Evolutionary conservation across 768 basidiomycete genomes (phyloP), one percentile per base, ranked within the genome.

Genomic region (Xerocomellus chrysenteron): DNA sequence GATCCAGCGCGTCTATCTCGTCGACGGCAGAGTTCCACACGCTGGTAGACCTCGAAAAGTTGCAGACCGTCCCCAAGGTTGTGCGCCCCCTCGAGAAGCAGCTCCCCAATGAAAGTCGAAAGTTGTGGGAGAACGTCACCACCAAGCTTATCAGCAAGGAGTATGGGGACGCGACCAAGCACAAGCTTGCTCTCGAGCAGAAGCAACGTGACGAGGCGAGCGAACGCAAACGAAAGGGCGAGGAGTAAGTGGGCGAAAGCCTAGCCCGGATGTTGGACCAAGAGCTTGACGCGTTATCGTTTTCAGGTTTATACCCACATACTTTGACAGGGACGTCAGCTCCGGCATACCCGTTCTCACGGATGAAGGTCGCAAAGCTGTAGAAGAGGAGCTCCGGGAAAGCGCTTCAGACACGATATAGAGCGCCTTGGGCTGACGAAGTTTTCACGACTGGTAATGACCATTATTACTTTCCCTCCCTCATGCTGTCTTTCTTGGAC

Each of bases 141-240:
- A 78, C 74, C 44, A 77, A 81, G 56, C 73, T 98, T 54, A 47
- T 90, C 43, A 81, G 75, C 67, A 98, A 97, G 81, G 90, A 95
- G 67, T 99, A 82, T 73, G 80, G 82, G 24, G 92, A 95, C 41
- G 97, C 97, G 50, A 98, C 93, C 55, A 90, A 81, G 77, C 83
- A 89, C 76, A 99, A 99, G 79, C 82, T 94, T 50, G 73, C 73
- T 5, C 96, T 99, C 54, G 97, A 99, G 75, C 96, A 98, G 80
- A 82, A 70, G 67, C 97, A 98, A 78, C 77, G 97, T 49, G 94
- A 98, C 57, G 82, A 85, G 33, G 91, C 94, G 7, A 89, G 87
- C 12, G 91, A 93, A 70, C 79, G 93, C 74, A 95, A 92, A 78
- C 82, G 80, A 70, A 88, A 84, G 55, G 91, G 88, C 17, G 71